These are phyloP conservation scores for Plasmodium cynomolgi DNA, from an alignment of 169 alveolate genomes.

Conservation along the genomic window DNA sequence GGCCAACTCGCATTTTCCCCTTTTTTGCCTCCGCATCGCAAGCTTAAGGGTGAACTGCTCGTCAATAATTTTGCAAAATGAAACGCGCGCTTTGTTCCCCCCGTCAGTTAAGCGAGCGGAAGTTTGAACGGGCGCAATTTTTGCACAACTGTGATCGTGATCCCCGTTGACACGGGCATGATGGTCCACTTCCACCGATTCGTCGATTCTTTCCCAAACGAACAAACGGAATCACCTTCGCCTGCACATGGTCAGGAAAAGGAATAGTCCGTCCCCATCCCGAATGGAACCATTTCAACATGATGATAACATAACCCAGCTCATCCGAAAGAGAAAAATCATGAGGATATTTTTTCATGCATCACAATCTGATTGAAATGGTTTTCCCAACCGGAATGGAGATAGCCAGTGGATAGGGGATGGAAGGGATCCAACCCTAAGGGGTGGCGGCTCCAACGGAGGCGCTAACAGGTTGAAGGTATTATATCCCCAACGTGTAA, in stretches of 20 bases:
- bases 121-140: background rate
- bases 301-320: constrained; percentile 75
- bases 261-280: background rate
- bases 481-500: no score
- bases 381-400: background rate
- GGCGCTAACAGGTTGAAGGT: no score
- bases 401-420: background rate
- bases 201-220: background rate
- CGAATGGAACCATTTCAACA: constrained; percentile 32
- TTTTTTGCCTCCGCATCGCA: background rate
- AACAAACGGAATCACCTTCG: background rate
- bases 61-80: background rate
- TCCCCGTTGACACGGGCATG: background rate
- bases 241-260: background rate
- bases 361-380: constrained; percentile 76
- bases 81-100: background rate
- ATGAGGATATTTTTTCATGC: constrained; percentile 64
- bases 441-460: no score
- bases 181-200: background rate
- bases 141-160: background rate
- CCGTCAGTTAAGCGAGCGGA: background rate
- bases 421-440: background rate
- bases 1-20: background rate
- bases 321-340: constrained; percentile 42
- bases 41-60: background rate